phyloP scores from a whole-genome alignment of 2,329 filamentous ascomycete genomes.

The Aspergillus pseudotamarii region DNA sequence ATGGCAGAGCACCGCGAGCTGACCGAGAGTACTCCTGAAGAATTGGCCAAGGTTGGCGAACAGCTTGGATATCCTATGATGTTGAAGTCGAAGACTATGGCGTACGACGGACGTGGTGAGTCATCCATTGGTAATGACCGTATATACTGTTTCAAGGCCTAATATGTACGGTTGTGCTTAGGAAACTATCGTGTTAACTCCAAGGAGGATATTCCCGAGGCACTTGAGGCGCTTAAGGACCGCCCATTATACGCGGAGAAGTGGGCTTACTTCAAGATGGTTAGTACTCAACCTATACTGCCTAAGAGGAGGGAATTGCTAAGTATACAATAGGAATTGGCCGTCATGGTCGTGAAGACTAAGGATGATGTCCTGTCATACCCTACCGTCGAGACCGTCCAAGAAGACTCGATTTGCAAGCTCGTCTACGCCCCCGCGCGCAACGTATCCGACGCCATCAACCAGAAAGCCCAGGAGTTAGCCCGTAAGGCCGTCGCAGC shows the following conservation, averaged over 20 bases:
- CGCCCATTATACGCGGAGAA: constrained; percentile 84
- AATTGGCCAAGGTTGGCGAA: constrained; percentile 65
- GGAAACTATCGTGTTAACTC: constrained; percentile 69
- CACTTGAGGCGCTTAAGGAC: constrained; percentile 68
- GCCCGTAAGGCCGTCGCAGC: constrained; percentile 77
- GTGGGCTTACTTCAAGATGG: constrained; percentile 78
- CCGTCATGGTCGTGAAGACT: constrained; percentile 93
- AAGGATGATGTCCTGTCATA: constrained; percentile 75
- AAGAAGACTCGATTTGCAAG: constrained; percentile 94
- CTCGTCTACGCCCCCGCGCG: constrained; percentile 85
- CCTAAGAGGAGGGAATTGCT: background rate
- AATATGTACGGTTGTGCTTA: constrained; percentile 10
- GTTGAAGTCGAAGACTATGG: constrained; percentile 87
- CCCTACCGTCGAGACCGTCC: constrained; percentile 89
- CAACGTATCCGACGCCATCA: constrained; percentile 63
- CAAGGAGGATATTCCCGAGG: constrained; percentile 63
- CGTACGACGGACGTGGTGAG: constrained; percentile 85
- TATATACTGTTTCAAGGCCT: background rate
- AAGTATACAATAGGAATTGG: constrained; percentile 63
- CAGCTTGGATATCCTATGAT: constrained; percentile 82
- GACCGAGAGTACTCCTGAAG: constrained; percentile 59
- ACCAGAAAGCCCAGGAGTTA: constrained; percentile 70
- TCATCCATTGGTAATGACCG: background rate
- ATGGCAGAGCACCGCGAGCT: constrained; percentile 73
- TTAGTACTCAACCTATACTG: constrained; percentile 15